Percentiles rank a stretch among this genome's conserved stretches.
Evolutionary conservation across 1,284 basidiomycete genomes (phyloP).

Genomic region (Cutaneotrichosporon daszewskae): DNA sequence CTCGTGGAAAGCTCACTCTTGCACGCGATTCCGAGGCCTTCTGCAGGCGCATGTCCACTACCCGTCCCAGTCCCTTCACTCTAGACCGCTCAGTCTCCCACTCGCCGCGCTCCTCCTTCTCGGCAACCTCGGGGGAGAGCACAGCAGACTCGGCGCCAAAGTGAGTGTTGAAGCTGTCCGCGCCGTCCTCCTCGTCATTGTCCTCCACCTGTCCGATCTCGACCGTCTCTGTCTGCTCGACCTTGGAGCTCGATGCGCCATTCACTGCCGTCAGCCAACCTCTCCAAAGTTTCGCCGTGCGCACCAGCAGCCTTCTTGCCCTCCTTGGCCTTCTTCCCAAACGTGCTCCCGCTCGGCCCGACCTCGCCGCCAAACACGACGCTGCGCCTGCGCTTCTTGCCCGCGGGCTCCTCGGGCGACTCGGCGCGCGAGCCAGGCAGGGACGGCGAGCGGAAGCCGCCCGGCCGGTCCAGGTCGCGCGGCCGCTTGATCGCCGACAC

Average conservation of each 20-base stretch:
- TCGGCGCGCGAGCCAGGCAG: constrained; percentile 3
- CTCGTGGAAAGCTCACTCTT: constrained; percentile 17
- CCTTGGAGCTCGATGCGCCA: too few species aligned
- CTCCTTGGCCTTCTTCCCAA: constrained; percentile 25
- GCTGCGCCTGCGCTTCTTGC: constrained; percentile 31
- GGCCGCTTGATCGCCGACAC: constrained; percentile 67
- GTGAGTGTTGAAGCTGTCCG: constrained; percentile 45
- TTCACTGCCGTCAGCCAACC: too few species aligned
- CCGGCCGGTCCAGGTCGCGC: constrained; percentile 44
- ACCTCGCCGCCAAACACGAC: constrained; percentile 43
- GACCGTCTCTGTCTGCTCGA: too few species aligned
- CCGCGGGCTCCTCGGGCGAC: background rate
- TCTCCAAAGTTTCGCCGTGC: too few species aligned
- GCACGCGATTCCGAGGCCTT: constrained; percentile 31
- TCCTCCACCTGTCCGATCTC: constrained; percentile 10
- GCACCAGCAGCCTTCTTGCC: constrained; percentile 15
- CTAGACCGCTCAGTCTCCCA: constrained; percentile 29
- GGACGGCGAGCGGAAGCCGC: constrained; percentile 44
- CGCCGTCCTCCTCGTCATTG: constrained; percentile 15
- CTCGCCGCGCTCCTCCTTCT: constrained; percentile 24
- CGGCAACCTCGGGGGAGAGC: constrained; percentile 23
- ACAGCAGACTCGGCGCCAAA: constrained; percentile 37
- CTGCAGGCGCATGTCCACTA: constrained; percentile 54
- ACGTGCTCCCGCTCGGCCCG: constrained; percentile 45
- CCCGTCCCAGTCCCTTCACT: constrained; percentile 52